Conservation (phyloP, 148 eudicot genomes). For the Mesembryanthemum crystallinum region DNA sequence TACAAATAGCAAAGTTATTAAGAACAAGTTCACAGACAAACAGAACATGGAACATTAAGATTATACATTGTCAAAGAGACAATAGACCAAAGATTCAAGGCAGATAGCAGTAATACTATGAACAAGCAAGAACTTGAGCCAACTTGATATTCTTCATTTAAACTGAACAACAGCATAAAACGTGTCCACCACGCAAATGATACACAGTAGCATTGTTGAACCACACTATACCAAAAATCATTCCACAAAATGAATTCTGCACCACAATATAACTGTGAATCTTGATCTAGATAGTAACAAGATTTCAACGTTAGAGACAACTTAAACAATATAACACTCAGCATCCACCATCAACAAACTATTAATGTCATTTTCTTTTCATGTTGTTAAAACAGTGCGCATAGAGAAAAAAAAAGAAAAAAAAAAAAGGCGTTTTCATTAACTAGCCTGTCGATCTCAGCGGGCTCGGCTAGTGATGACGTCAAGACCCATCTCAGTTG, state of each 20-base stretch:
- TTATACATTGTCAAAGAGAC: too few relatives aligned
- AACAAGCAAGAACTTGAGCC: slow-evolving; percentile 8
- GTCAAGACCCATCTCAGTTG: slow-evolving; percentile 84
- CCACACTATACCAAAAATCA: slow-evolving; percentile 20
- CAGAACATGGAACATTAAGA: too few relatives aligned
- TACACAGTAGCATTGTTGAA: slow-evolving; percentile 26
- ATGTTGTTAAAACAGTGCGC: slow-evolving; percentile 19
- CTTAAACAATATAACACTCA: slow-evolving; percentile 34
- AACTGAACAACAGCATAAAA: slow-evolving; percentile 10
- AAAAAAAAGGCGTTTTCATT: slow-evolving; percentile 9
- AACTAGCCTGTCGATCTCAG: slow-evolving; percentile 33
- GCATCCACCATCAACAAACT: slow-evolving; percentile 31
- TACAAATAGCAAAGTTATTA: too few relatives aligned
- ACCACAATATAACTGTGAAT: slow-evolving; percentile 29
- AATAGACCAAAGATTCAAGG: too few relatives aligned
- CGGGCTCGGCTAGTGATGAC: slow-evolving; percentile 70
- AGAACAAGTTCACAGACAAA: too few relatives aligned
- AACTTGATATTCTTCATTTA: slow-evolving; percentile 2
- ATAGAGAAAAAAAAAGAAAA: slow-evolving; percentile 3
- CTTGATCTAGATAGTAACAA: slow-evolving; percentile 29
- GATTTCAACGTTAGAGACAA: slow-evolving; percentile 32
- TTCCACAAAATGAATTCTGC: slow-evolving; percentile 14
- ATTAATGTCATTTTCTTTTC: slow-evolving; percentile 35
- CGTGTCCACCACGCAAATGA: slow-evolving; percentile 14
- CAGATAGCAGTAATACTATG: too few relatives aligned